phyloP scores from a whole-genome alignment of 345 rosid species.

The Ceriops decandra region DNA sequence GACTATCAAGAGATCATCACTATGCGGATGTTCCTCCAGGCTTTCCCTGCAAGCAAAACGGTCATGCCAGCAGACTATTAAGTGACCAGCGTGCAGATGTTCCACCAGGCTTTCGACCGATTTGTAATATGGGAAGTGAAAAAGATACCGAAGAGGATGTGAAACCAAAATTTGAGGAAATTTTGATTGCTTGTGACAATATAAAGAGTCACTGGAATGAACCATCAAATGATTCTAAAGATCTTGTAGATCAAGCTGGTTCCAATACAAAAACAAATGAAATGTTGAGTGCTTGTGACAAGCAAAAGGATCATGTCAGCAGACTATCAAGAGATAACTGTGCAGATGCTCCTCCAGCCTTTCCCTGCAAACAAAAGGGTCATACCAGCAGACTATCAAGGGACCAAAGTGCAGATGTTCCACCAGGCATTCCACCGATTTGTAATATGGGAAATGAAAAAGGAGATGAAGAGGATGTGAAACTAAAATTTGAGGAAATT shows the following conservation, averaged over 20 bases:
- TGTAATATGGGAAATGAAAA: not conserved
- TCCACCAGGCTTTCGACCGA: not conserved
- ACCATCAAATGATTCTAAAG: too few species aligned
- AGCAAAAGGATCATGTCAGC: not conserved
- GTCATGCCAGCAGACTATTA: too few species aligned
- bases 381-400: not conserved
- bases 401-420: not conserved
- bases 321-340: too few species aligned
- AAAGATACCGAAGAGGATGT: not conserved
- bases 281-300: not conserved
- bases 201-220: not conserved
- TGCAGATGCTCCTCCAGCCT: too few species aligned
- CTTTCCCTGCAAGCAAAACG: too few species aligned
- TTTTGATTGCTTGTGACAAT: conserved; percentile 9
- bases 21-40: too few species aligned
- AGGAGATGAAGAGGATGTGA: not conserved
- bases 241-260: too few species aligned
- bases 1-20: too few species aligned
- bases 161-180: conserved; percentile 13
- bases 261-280: too few species aligned
- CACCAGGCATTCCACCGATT: not conserved
- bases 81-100: too few species aligned
- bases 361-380: too few species aligned
- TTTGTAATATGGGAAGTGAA: not conserved
- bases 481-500: conserved; percentile 15